Base-by-base conservation (phyloP, 2,329 filamentous ascomycete genomes). In the Fulvia fulva region DNA sequence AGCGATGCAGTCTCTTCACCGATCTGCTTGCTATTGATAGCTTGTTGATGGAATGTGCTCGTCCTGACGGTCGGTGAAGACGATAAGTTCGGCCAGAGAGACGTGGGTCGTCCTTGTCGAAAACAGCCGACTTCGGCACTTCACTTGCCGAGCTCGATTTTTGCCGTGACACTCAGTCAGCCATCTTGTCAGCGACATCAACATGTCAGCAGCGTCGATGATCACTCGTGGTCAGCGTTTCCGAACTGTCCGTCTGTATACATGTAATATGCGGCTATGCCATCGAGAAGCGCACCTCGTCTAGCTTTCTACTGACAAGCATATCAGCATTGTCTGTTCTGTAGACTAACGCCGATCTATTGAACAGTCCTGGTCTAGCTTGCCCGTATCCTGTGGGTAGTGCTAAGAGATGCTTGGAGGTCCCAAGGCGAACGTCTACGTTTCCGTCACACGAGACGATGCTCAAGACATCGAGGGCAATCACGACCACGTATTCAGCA, bases 371-470 rank as follows among this genome's bases (percentile, higher is more conserved):
- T 25, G 22, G 8, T 25, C 25, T 47, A n/a, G 44, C 44, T 25
- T 12, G 22, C n/a, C 3, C 19, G 22, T 47, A 16, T 26, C n/a
- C n/a, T 47, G 19, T n/a, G 23, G 21, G 44, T 25, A 19, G n/a
- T 46, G 25, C 16, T 12, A n/a, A 1, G 53, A 26, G 22, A 60
- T 60, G 58, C 54, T 57, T 19, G 53, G 57, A 19, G 23, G 41
- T n/a, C 37, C 45, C 25, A 61, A 58, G 34, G 22, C 32, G 12
- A 61, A 61, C 43, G 50, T 61, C 49, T 58, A 58, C 45, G 56
- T 58, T 14, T 56, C 53, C 23, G 53, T 61, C 6, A 44, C 51
- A 12, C 19, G 47, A 28, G 50, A 41, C 12, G 44, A 55, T 12
- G 44, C 52, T 23, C 28, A 37, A 30, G 34, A 23, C 11, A 51